Percentiles rank a stretch among this genome's conserved stretches.
These are phyloP conservation scores for Boletellus ananas DNA, from an alignment of 768 basidiomycete genomes.

Conservation along the genomic window DNA sequence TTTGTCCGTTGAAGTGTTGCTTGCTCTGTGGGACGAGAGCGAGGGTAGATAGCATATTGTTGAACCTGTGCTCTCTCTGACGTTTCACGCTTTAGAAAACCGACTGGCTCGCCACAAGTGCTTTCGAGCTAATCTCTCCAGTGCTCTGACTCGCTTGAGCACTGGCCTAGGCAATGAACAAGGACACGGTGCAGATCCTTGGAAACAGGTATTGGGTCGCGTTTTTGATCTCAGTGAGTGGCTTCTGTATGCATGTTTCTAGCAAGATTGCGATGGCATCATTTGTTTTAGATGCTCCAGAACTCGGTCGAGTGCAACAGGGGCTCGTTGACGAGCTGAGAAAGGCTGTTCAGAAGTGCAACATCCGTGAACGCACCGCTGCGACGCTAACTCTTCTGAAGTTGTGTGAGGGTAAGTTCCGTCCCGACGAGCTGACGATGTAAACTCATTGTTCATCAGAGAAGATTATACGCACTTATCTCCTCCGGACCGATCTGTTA, in stretches of 20 bases:
- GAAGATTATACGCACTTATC: neutral
- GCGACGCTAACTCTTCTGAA: constrained; percentile 21
- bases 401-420: constrained; percentile 15
- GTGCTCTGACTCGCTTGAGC: constrained; percentile 5
- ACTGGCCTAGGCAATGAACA: neutral
- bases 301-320: neutral
- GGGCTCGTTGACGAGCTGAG: constrained; percentile 12
- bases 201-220: neutral
- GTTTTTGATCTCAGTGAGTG: constrained; percentile 16
- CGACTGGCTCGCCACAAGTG: constrained; percentile 1
- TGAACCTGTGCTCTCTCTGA: neutral
- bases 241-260: neutral
- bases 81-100: neutral
- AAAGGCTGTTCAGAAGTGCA: neutral
- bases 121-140: constrained; percentile 15
- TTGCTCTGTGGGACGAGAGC: constrained; percentile 4
- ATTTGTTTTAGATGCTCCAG: neutral
- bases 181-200: neutral
- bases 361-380: constrained; percentile 14
- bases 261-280: neutral
- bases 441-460: constrained; percentile 6
- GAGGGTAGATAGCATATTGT: constrained; percentile 1
- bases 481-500: constrained; percentile 2
- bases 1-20: constrained; percentile 17
- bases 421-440: neutral